Base-by-base conservation (phyloP, 495 filamentous ascomycete genomes). In the Annulohypoxylon stygium region DNA sequence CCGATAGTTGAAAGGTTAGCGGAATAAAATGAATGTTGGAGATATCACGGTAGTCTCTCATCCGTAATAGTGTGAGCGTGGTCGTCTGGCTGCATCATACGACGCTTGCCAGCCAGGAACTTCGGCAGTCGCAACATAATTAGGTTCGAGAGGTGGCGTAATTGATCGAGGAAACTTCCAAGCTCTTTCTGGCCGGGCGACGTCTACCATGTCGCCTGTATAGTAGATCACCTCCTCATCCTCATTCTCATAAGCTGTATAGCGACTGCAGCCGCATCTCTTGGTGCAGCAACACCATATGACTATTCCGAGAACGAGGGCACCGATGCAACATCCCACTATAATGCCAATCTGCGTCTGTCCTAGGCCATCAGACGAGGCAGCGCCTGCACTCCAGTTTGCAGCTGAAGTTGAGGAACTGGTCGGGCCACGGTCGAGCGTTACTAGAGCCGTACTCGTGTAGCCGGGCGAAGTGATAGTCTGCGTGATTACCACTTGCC, bases 401-500 rank as follows among this genome's bases (percentile, higher is more conserved):
- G 65, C 57, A 25, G 70, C 20, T 12, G 72, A 43, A 5, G 74
- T n/a, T 9, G 72, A 43, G 4, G 74, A 66, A 2, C 47, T 59
- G 12, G 69, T 72, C 37, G 77, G 60, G 30, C 75, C 70, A 3
- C 72, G 64, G 20, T 73, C 70, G 16, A 79, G 77, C 4, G 75
- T 79, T 26, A 79, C 75, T 11, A 77, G 16, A 11, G 75, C 70
- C 2, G 77, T 79, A 20, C 67, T 75, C 10, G 73, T 79, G 9
- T 68, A 70, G 63, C 75, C 77, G 18, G 73, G 67, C 30, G 74
- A 71, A 0, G 69, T 77, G 48, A 79, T 73, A 8, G 67, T 75
- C 53, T 79, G 77, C 10, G 77, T 79, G 30, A 79, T 63, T 10
- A 71, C 68, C 26, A 71, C 73, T 23, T 77, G 75, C 26, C 75